Percentiles rank a stretch among this genome's conserved stretches.
Conservation (phyloP, 805 yeast species). For the Diddensiella transvaalensis region DNA sequence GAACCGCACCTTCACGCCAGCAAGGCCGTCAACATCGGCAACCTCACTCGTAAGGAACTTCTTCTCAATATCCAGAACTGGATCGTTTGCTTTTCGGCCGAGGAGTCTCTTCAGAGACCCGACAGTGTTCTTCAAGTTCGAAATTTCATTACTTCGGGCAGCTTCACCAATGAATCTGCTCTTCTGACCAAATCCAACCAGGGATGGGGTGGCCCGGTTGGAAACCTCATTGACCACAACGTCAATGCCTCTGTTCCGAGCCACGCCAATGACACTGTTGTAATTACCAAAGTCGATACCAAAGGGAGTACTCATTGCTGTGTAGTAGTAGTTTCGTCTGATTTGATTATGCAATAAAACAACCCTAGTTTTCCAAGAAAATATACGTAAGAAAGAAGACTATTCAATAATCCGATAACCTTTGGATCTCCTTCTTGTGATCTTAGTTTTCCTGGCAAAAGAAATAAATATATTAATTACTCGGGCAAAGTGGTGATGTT, state of each 20-base stretch:
- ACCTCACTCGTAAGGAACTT: conserved; percentile 70
- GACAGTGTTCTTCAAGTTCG: conserved; percentile 94
- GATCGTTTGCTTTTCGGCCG: conserved; percentile 71
- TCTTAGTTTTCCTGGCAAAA: neutral
- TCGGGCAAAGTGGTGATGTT: neutral
- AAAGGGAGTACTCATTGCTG: conserved; percentile 91
- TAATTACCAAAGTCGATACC: conserved; percentile 98
- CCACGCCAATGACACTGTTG: conserved; percentile 87
- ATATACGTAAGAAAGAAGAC: neutral
- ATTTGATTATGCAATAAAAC: neutral
- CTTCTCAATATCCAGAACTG: conserved; percentile 73
- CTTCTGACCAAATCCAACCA: conserved; percentile 88
- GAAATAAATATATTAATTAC: no score
- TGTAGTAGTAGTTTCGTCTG: no score
- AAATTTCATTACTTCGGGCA: conserved; percentile 94
- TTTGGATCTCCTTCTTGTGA: no score
- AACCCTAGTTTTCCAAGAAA: neutral
- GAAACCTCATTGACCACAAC: conserved; percentile 98
- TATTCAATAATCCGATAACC: neutral
- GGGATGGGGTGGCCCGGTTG: conserved; percentile 89
- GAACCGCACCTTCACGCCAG: conserved; percentile 83
- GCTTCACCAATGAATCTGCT: conserved; percentile 92
- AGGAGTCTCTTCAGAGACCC: conserved; percentile 90
- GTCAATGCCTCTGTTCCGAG: conserved; percentile 98
- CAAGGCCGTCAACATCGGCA: conserved; percentile 64